Conservation (phyloP, 177 flowering plant genomes). For the Telopea speciosissima region DNA sequence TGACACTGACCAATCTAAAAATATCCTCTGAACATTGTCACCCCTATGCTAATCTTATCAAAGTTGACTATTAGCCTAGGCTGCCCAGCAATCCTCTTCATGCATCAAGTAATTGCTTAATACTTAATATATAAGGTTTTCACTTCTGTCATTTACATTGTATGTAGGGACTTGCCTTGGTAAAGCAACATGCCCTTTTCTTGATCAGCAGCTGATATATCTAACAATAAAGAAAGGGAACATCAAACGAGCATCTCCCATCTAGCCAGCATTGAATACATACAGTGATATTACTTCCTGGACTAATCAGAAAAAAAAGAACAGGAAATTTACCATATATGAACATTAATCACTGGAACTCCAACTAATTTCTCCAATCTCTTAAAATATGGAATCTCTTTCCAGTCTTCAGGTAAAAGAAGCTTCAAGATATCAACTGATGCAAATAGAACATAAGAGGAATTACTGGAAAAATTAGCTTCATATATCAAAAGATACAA, state of each 20-base stretch:
- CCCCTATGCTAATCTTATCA: neutral
- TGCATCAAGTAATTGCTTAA: neutral
- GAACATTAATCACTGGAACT: conserved; percentile 95
- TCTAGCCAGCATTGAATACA: neutral
- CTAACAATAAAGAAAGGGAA: neutral
- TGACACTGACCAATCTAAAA: neutral
- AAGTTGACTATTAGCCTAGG: neutral
- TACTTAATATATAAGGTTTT: neutral
- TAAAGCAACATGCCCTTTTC: too few species aligned
- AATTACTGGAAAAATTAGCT: neutral
- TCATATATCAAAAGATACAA: neutral
- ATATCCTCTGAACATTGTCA: neutral
- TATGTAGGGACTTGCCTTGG: too few species aligned
- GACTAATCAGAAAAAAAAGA: conserved; percentile 1
- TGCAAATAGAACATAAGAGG: conserved; percentile 9
- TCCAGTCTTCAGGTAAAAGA: conserved; percentile 86
- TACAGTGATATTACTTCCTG: neutral
- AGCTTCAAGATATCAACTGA: conserved; percentile 93
- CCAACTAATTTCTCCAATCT: conserved; percentile 90
- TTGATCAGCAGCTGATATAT: neutral
- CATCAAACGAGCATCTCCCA: neutral
- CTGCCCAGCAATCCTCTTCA: neutral
- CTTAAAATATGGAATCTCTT: conserved; percentile 69
- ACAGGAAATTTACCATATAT: conserved; percentile 72
- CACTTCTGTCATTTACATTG: neutral